Base-by-base conservation (phyloP, 1,139 yeast genomes). In the Meyerozyma guilliermondii region DNA sequence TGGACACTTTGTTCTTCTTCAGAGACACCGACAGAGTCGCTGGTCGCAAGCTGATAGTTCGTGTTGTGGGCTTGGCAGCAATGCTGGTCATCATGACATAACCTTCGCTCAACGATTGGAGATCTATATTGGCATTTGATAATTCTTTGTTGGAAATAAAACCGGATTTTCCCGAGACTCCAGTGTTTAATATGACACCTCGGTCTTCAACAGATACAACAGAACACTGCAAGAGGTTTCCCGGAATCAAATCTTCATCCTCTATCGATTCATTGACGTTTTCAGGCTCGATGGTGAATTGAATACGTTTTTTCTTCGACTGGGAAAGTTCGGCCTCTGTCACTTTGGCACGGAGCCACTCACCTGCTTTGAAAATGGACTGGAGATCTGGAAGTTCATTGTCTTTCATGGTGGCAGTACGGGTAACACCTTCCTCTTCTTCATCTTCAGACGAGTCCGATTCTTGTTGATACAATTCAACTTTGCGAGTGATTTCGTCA, bases 121-220 rank as follows among this genome's bases (percentile, higher is more conserved):
- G 16, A 14, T 54, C 56, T 30, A 60, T 39, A 33, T 50, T 51
- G 17, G 62, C 54, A 38, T 55, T 54, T 10, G 56, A 52, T 41
- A 76, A 62, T 47, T 83, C 91, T 53, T 83, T 84, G 54, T 80
- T 81, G 3, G 95, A 78, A 45, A 92, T 71, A 63, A 92, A 92
- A 1, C 95, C 98, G 17, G 80, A 65, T 4, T 60, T 58, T 8
- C 63, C 68, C 11, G 70, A 63, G 42, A 73, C 66, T 20, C 97
- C 97, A 24, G 86, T 63, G 53, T 83, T 85, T 41, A 91, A 65
- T 45, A 87, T 78, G 13, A 82, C 75, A 63, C 98, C 98, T 58
- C 87, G 96, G 57, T 92, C 98, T 71, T 92, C 98, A 20, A 87
- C 66, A 41, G 95, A 84, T 46, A 73, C 74, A 14, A 92, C 81